Evolutionary conservation across 1,284 basidiomycete species (phyloP).

Genomic region (Cutaneotrichosporon sp.): DNA sequence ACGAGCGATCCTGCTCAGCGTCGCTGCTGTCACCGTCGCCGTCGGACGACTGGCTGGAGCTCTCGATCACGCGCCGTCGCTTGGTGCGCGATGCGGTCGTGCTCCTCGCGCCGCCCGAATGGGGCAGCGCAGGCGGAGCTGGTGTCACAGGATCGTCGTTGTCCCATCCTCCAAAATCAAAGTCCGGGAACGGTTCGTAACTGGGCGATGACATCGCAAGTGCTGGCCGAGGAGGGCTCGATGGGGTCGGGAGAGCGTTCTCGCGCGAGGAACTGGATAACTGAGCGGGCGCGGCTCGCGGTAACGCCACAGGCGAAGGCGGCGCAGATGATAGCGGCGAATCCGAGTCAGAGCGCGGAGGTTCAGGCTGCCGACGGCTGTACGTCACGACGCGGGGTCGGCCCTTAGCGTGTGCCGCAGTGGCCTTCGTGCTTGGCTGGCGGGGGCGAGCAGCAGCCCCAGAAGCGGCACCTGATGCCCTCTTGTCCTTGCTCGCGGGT

Average conservation of each 20-base stretch:
- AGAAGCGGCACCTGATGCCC: no score
- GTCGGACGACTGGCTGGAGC: slow-evolving; percentile 8
- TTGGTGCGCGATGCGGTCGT: neutral
- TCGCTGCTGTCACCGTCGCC: neutral
- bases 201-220: neutral
- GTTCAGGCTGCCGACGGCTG: slow-evolving; percentile 2
- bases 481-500: neutral
- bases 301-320: neutral
- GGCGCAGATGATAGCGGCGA: slow-evolving; percentile 13
- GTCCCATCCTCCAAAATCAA: neutral
- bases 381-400: slow-evolving; percentile 8
- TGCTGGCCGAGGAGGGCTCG: no score
- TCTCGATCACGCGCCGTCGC: slow-evolving; percentile 2
- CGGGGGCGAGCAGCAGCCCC: no score
- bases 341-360: neutral
- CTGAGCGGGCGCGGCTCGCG: no score
- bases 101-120: neutral
- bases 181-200: neutral
- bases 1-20: neutral
- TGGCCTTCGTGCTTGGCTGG: no score
- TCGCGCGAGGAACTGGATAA: no score
- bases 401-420: neutral
- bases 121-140: neutral
- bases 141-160: neutral
- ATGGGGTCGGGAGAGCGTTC: no score